Evolutionary conservation across 2,329 filamentous ascomycete genomes (phyloP).

Genomic region (Talaromyces albobiverticillius): DNA sequence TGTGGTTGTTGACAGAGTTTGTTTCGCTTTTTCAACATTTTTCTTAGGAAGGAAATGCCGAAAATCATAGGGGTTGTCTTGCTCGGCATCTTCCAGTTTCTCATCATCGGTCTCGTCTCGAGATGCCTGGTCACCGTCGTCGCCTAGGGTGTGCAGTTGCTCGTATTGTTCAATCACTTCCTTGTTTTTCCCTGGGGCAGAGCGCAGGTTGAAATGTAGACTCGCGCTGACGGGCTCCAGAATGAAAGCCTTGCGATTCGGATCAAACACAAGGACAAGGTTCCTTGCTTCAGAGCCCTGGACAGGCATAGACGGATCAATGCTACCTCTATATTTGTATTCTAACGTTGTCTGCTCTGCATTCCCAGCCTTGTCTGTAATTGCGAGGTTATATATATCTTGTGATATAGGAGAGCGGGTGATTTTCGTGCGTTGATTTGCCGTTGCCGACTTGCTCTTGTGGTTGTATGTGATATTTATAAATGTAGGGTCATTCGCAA

Average conservation of each 20-base stretch:
- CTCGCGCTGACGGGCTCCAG: conserved; percentile 78
- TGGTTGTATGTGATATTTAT: conserved; percentile 47
- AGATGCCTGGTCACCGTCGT: conserved; percentile 28
- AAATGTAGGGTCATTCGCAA: conserved; percentile 22
- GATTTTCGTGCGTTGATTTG: conserved; percentile 37
- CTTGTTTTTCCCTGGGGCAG: conserved; percentile 65
- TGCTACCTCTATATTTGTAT: conserved; percentile 40
- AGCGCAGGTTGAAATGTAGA: conserved; percentile 81
- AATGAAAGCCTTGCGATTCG: conserved; percentile 70
- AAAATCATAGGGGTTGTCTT: conserved; percentile 48
- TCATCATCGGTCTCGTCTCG: conserved; percentile 35
- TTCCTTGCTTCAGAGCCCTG: conserved; percentile 30
- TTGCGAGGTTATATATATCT: conserved; percentile 39
- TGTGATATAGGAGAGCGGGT: conserved; percentile 30
- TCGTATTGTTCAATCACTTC: conserved; percentile 65
- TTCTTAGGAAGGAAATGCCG: conserved; percentile 48
- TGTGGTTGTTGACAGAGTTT: conserved; percentile 24
- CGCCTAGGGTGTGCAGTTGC: conserved; percentile 54
- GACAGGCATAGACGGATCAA: conserved; percentile 32
- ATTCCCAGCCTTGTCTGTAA: conserved; percentile 41
- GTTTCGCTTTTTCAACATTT: conserved; percentile 33
- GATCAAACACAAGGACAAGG: conserved; percentile 69
- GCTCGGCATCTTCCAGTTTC: conserved; percentile 35
- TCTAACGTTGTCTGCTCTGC: conserved; percentile 36
- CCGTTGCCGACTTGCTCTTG: conserved; percentile 41